Conservation (phyloP, 2,329 filamentous ascomycete genomes). For the Fusarium scirpi region DNA sequence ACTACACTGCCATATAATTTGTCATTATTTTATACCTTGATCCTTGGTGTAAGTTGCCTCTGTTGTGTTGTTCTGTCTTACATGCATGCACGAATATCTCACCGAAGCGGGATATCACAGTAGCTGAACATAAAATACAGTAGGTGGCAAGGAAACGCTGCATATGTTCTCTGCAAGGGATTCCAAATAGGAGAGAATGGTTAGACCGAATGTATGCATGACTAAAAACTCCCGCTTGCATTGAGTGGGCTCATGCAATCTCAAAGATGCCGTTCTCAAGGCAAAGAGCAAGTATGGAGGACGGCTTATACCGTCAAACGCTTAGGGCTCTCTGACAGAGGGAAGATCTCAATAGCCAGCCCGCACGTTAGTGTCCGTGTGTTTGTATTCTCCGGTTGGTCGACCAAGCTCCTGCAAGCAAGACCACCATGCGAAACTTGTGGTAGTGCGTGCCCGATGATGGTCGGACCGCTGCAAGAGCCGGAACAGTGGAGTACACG, state of each 20-base stretch:
- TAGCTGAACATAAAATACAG: neutral
- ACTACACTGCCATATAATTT: neutral
- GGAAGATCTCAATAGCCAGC: constrained; percentile 43
- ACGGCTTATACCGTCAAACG: neutral
- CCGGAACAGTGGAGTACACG: neutral
- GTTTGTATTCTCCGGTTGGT: constrained; percentile 34
- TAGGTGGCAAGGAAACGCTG: neutral
- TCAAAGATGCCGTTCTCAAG: neutral
- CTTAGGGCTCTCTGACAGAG: constrained; percentile 18
- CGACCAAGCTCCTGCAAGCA: neutral
- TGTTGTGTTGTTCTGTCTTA: neutral
- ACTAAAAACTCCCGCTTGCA: neutral
- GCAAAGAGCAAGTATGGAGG: no score
- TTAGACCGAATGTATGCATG: neutral
- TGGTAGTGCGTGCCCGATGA: constrained; percentile 1
- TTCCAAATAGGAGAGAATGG: constrained; percentile 6
- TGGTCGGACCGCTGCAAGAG: constrained; percentile 9
- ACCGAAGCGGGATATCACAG: constrained; percentile 4
- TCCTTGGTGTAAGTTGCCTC: neutral
- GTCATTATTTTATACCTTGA: constrained; percentile 1
- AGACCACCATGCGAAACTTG: neutral
- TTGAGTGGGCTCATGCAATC: constrained; percentile 3
- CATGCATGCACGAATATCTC: neutral
- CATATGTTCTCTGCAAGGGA: constrained; percentile 9
- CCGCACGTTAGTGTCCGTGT: constrained; percentile 20